Percentiles rank a stretch among this genome's conserved stretches.
Evolutionary conservation across 768 basidiomycete species (phyloP).

Genomic region (Leccinum olivaceopallidum): DNA sequence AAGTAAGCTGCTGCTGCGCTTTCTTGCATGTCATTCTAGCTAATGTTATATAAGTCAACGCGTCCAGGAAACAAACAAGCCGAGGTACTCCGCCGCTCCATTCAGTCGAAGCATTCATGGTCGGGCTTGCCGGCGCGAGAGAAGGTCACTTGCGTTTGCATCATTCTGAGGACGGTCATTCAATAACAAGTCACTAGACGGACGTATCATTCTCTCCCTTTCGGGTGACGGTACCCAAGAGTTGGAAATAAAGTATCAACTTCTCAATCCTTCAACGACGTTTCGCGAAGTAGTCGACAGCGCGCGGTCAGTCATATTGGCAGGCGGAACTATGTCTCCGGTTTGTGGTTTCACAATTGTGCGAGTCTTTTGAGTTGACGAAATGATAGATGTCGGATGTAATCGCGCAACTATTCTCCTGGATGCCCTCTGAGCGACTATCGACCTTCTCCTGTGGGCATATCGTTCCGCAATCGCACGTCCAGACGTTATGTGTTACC

Average conservation of each 20-base stretch:
- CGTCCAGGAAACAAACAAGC: conserved; percentile 9
- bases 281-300: conserved; percentile 83
- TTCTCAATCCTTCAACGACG: conserved; percentile 86
- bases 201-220: conserved; percentile 66
- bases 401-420: conserved; percentile 73
- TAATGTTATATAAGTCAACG: conserved; percentile 10
- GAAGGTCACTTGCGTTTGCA: conserved; percentile 49
- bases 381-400: conserved; percentile 80
- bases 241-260: conserved; percentile 83
- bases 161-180: not conserved
- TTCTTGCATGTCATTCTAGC: not conserved
- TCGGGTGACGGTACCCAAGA: conserved; percentile 36
- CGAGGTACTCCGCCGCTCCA: conserved; percentile 75
- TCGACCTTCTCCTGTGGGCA: conserved; percentile 89
- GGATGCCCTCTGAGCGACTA: conserved; percentile 60
- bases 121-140: conserved; percentile 73
- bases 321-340: conserved; percentile 99
- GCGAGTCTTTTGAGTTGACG: conserved; percentile 6
- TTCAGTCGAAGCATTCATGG: conserved; percentile 74
- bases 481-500: conserved; percentile 71
- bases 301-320: conserved; percentile 84
- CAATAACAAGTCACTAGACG: conserved; percentile 51
- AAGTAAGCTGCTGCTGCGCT: conserved; percentile 15
- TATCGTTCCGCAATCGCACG: conserved; percentile 79
- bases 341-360: conserved; percentile 44